These are phyloP conservation scores for Penicillium sp. DNA, from an alignment of 2,329 filamentous ascomycete genomes.

Conservation along the genomic window DNA sequence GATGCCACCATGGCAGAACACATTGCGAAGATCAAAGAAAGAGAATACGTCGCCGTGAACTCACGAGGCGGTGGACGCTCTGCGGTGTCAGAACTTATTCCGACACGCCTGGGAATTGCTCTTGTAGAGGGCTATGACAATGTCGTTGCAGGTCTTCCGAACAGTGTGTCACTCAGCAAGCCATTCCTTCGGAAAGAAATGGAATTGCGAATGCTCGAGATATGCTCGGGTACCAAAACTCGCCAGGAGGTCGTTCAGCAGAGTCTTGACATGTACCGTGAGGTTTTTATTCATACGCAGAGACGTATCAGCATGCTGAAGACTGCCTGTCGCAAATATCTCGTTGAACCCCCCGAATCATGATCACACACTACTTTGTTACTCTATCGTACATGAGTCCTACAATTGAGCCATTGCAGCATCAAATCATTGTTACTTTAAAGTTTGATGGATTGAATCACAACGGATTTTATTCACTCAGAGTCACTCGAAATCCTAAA, in stretches of 20 bases:
- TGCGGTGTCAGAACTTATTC: conserved; percentile 80
- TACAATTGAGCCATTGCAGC: neutral
- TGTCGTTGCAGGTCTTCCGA: conserved; percentile 78
- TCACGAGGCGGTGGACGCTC: conserved; percentile 51
- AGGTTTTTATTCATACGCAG: conserved; percentile 80
- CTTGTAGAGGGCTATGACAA: conserved; percentile 93
- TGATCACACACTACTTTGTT: conserved; percentile 5
- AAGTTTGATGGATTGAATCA: neutral
- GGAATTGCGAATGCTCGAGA: conserved; percentile 95
- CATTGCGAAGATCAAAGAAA: conserved; percentile 90
- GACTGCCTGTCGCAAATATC: conserved; percentile 59
- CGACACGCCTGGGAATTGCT: conserved; percentile 86
- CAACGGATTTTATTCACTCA: neutral
- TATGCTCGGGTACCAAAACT: conserved; percentile 82
- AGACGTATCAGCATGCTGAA: conserved; percentile 69
- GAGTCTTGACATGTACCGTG: conserved; percentile 82
- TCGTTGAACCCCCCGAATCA: conserved; percentile 42
- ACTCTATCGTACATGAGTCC: neutral
- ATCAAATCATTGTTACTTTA: neutral
- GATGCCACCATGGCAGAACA: conserved; percentile 99
- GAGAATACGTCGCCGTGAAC: conserved; percentile 77
- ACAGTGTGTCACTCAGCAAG: conserved; percentile 74
- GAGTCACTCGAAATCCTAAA: too few relatives aligned
- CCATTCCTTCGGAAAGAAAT: conserved; percentile 97
- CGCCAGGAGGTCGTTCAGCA: conserved; percentile 75